These are phyloP conservation scores for Hypomontagnella submonticulosa DNA, from an alignment of 495 filamentous ascomycete species.

Conservation along the genomic window DNA sequence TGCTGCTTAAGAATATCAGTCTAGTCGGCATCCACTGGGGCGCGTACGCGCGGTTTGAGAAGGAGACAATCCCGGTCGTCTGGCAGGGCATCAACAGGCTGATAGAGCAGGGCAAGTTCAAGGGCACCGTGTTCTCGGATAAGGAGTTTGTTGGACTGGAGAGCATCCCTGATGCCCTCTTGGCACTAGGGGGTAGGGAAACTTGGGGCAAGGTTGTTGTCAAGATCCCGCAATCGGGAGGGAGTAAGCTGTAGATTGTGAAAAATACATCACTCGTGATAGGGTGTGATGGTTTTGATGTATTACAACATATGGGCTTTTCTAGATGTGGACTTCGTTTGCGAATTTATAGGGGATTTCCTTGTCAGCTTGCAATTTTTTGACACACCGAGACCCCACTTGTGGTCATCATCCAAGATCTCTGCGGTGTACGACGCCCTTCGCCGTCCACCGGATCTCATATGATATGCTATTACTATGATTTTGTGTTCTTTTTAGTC, in stretches of 20 bases:
- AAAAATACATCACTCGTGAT: neutral
- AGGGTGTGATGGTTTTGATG: no score
- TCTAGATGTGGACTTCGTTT: no score
- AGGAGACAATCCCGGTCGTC: conserved; percentile 73
- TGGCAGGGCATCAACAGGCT: conserved; percentile 86
- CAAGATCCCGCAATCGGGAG: conserved; percentile 76
- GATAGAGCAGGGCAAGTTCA: conserved; percentile 81
- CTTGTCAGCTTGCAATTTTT: no score
- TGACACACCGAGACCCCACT: no score
- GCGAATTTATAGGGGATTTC: no score
- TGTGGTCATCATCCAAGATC: no score
- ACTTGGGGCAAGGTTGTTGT: conserved; percentile 98
- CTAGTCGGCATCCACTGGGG: conserved; percentile 94
- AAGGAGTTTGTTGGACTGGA: conserved; percentile 85
- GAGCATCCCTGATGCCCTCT: conserved; percentile 77
- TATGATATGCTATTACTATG: no score
- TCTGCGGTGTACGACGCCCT: no score
- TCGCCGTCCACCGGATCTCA: no score
- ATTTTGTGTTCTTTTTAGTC: neutral
- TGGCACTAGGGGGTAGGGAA: conserved; percentile 78
- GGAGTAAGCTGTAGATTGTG: conserved; percentile 59
- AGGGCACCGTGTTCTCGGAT: conserved; percentile 83
- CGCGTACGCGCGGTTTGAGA: conserved; percentile 78
- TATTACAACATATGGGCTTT: no score
- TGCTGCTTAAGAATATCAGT: conserved; percentile 92